Base-by-base conservation (phyloP, 176 grass and related monocot genomes). In the Thinopyrum elongatum region DNA sequence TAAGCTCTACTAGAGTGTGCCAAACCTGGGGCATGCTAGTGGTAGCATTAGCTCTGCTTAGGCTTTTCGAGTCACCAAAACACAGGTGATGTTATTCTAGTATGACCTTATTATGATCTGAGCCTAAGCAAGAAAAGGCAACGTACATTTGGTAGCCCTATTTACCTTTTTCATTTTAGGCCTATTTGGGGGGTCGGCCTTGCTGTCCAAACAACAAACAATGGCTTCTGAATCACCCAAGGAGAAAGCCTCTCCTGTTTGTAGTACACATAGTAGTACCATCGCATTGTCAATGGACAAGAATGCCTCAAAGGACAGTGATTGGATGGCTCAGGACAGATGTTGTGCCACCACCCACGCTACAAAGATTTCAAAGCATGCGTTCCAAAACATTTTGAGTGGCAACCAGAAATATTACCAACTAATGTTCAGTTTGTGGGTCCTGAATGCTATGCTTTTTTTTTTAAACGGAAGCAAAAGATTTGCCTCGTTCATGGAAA, bases 321-420 rank as follows among this genome's bases (percentile, higher is more conserved):
- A 90, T 83, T 90, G 79, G 84, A 77, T 86, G 60, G 83, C 62
- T 90, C 83, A 63, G 71, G 63, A 42, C 88, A 90, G 88, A 83
- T 49, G 14, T 27, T 85, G 79, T 64, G 79, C 22, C 58, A 80
- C 34, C 28, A 55, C 83, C 82, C 46, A 65, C 83, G 89, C 84
- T 28, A 27, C 80, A 87, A 73, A 80, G 34, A 74, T 67, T 73
- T 65, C 72, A 59, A 66, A 81, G 26, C 51, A 77, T 10, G 44
- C 14, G 41, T 57, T 64, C 28, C 55, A 64, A 57, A 70, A 22
- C 23, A 86, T 65, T 79, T 66, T 58, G 42, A 83, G 27, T 79
- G 55, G 28, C 21, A 34, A 66, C 34, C 39, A 41, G 19, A 86
- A 55, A 17, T 42, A 33, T 35, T 66, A 34, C 33, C 34, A 46